Percentiles rank a stretch among this genome's conserved stretches.
Conservation (phyloP, 2,329 filamentous ascomycete species). For the Akanthomyces dipterigenus region DNA sequence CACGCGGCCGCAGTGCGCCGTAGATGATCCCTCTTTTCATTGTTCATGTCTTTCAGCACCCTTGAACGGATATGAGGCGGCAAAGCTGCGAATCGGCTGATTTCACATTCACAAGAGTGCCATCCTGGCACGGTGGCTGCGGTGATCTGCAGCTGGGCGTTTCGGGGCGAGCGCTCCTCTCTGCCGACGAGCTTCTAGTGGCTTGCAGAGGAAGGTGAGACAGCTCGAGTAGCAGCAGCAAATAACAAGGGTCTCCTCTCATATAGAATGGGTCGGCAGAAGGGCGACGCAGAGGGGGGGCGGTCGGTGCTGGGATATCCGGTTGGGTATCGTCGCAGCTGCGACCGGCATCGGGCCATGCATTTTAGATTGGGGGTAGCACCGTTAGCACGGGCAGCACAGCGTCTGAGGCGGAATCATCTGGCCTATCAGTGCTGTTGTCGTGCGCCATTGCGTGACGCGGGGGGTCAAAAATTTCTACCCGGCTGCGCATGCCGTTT, state of each 20-base stretch:
- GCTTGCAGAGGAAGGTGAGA: background rate
- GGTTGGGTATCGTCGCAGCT: background rate
- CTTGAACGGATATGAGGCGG: background rate
- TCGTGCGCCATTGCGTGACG: background rate
- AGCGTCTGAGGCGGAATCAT: background rate
- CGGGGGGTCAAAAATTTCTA: background rate
- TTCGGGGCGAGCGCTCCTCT: background rate
- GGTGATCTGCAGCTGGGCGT: conserved; percentile 2
- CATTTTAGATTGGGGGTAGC: background rate
- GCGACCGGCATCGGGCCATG: background rate
- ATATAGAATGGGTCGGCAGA: background rate
- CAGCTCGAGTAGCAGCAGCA: background rate
- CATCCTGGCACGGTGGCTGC: background rate
- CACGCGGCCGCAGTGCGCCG: background rate
- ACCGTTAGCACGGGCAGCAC: background rate
- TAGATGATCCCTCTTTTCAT: background rate
- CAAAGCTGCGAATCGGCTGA: background rate
- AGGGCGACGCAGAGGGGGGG: background rate
- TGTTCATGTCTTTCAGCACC: background rate
- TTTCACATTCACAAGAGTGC: background rate
- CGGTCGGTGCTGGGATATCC: background rate
- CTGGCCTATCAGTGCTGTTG: background rate
- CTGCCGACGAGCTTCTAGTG: background rate
- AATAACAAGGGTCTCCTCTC: background rate
- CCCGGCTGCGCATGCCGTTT: background rate